A percentile compares a stretch with the other conserved stretches of the same genome.
phyloP scores from a whole-genome alignment of 2,329 filamentous ascomycete species.

The Sarocladiaceae sp. region DNA sequence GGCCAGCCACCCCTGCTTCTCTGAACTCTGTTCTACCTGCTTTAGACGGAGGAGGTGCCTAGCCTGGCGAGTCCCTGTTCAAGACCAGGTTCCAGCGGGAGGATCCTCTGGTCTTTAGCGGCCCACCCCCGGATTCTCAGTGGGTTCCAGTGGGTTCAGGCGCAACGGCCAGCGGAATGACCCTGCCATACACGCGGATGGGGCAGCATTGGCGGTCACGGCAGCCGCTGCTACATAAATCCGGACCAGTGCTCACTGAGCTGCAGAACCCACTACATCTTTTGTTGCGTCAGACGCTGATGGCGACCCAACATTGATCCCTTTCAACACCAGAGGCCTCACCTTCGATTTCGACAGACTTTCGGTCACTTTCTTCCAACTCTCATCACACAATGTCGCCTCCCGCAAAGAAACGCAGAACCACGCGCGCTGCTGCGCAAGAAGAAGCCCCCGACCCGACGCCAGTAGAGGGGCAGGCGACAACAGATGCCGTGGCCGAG shows the following conservation, averaged over 20 bases:
- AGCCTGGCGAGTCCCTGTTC: neutral
- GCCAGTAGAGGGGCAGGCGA: neutral
- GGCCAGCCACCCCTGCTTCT: no score
- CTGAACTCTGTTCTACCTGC: no score
- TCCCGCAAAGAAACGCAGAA: slow-evolving; percentile 22
- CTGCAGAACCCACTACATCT: no score
- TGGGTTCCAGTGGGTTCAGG: no score
- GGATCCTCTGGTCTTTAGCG: slow-evolving; percentile 6
- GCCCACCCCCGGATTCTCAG: slow-evolving; percentile 3
- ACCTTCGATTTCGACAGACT: neutral
- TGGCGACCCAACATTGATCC: neutral
- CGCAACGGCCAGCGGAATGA: neutral
- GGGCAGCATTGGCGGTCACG: neutral
- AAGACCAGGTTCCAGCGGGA: slow-evolving; percentile 4
- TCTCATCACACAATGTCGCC: slow-evolving; percentile 18
- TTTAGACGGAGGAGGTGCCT: neutral
- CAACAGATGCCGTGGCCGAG: neutral
- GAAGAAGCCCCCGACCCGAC: slow-evolving; percentile 5
- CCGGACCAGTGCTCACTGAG: slow-evolving; percentile 1
- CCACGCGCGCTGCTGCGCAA: slow-evolving; percentile 10
- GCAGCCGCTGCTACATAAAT: slow-evolving; percentile 2
- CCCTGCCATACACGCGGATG: neutral
- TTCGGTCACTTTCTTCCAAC: neutral
- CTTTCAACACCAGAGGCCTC: neutral
- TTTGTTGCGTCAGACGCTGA: slow-evolving; percentile 4